phyloP scores from a whole-genome alignment of 2,329 filamentous ascomycete genomes.

The Penicillium corylophilum region DNA sequence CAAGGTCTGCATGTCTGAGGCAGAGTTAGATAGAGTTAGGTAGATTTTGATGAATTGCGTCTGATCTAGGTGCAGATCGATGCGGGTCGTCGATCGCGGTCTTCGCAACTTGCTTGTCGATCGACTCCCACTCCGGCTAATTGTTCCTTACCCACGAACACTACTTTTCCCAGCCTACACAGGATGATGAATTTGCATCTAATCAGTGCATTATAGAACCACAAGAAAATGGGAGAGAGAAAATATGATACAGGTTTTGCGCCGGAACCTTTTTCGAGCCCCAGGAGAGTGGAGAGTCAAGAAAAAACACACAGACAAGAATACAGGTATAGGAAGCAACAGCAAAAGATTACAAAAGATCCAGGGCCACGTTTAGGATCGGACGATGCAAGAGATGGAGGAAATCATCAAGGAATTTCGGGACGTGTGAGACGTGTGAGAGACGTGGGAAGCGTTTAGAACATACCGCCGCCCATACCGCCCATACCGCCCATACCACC shows the following conservation, averaged over 20 bases:
- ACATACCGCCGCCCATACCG: slow-evolving; percentile 66
- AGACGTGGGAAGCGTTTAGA: slow-evolving; percentile 43
- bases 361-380: slow-evolving; percentile 24
- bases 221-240: slow-evolving; percentile 7
- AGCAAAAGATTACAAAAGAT: slow-evolving; percentile 27
- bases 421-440: slow-evolving; percentile 5
- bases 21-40: neutral
- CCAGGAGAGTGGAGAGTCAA: slow-evolving; percentile 22
- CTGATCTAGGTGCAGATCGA: neutral
- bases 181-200: slow-evolving; percentile 2
- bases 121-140: neutral
- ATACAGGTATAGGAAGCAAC: slow-evolving; percentile 26
- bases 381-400: slow-evolving; percentile 36
- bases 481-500: slow-evolving; percentile 59
- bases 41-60: neutral
- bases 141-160: neutral
- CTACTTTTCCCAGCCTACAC: neutral
- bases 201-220: slow-evolving; percentile 15
- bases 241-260: slow-evolving; percentile 27
- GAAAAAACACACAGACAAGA: slow-evolving; percentile 16
- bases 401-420: slow-evolving; percentile 20
- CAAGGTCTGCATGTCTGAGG: neutral
- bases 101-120: neutral
- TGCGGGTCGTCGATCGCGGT: slow-evolving; percentile 5
- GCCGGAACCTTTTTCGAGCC: slow-evolving; percentile 22